Evolutionary conservation across 163 green algal species (phyloP).

Genomic region (Chlamydomonas reinhardtii): DNA sequence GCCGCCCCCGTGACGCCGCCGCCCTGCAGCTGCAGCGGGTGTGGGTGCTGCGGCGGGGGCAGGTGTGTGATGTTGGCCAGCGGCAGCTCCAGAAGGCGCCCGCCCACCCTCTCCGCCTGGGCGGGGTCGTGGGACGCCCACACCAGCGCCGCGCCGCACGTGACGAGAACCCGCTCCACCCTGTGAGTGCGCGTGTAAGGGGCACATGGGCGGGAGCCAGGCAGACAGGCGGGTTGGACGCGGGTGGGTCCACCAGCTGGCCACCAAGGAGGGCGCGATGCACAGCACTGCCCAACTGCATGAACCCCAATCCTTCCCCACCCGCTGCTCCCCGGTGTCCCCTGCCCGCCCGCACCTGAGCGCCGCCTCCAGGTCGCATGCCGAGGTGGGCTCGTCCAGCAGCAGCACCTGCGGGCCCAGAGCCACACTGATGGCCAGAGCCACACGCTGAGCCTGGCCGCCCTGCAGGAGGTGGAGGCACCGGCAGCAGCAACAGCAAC

Average conservation of each 20-base stretch:
- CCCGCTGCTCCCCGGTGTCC: not conserved
- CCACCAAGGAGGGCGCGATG: too few species aligned
- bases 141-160: slow-evolving; percentile 67
- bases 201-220: not conserved
- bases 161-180: slow-evolving; percentile 69
- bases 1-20: too few species aligned
- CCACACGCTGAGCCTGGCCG: slow-evolving; percentile 85
- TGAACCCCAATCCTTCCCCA: too few species aligned
- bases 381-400: slow-evolving; percentile 86
- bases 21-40: not conserved
- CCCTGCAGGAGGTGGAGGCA: slow-evolving; percentile 66
- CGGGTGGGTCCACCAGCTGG: too few species aligned
- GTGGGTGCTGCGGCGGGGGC: slow-evolving; percentile 8
- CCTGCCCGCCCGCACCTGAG: slow-evolving; percentile 27
- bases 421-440: slow-evolving; percentile 82
- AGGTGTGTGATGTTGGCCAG: slow-evolving; percentile 11
- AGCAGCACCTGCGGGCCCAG: slow-evolving; percentile 87
- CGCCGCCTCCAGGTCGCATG: slow-evolving; percentile 77
- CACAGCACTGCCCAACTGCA: too few species aligned
- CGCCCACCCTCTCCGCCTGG: slow-evolving; percentile 72
- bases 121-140: slow-evolving; percentile 88
- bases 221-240: too few species aligned
- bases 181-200: slow-evolving; percentile 10
- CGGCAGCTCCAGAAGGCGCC: slow-evolving; percentile 65
- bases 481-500: not conserved